Evolutionary conservation across 345 rosid species (phyloP).

Genomic region (Microthlaspi erraticum): DNA sequence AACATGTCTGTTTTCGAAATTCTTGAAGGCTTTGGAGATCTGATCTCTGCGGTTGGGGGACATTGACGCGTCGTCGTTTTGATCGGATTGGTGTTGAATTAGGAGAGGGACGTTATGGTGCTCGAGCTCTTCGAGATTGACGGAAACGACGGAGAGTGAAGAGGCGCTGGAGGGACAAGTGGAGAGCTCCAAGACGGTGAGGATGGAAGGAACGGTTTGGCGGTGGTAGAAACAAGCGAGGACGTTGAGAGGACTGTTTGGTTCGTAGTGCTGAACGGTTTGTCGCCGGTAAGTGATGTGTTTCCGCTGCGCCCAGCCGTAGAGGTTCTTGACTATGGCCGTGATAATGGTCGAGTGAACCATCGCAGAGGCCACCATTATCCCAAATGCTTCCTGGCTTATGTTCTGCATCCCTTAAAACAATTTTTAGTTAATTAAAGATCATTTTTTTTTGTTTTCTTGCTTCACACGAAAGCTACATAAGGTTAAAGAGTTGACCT

Average conservation of each 20-base stretch:
- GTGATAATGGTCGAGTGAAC: conserved; percentile 35
- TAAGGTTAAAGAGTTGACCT: not conserved
- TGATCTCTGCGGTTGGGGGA: conserved; percentile 22
- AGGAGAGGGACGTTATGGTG: conserved; percentile 27
- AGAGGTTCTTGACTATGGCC: conserved; percentile 30
- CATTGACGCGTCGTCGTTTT: not conserved
- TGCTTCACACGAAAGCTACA: no score
- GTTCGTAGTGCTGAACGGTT: conserved; percentile 35
- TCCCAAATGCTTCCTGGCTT: conserved; percentile 35
- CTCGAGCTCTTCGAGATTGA: conserved; percentile 43
- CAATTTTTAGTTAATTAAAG: not conserved
- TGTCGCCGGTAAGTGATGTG: conserved; percentile 37
- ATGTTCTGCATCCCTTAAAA: conserved; percentile 29
- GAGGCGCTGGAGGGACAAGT: conserved; percentile 32
- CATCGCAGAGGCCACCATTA: conserved; percentile 37
- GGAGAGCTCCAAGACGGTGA: conserved; percentile 42
- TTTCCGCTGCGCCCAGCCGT: conserved; percentile 44
- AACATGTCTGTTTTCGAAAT: not conserved
- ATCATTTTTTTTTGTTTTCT: no score
- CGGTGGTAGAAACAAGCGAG: conserved; percentile 46
- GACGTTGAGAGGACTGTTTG: conserved; percentile 32
- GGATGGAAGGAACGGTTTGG: conserved; percentile 38
- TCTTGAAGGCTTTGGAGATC: conserved; percentile 29
- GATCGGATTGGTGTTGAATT: conserved; percentile 15
- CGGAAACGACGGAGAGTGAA: conserved; percentile 34